These are phyloP conservation scores for Aspergillus fructus DNA, from an alignment of 2,329 filamentous ascomycete genomes.

Conservation along the genomic window DNA sequence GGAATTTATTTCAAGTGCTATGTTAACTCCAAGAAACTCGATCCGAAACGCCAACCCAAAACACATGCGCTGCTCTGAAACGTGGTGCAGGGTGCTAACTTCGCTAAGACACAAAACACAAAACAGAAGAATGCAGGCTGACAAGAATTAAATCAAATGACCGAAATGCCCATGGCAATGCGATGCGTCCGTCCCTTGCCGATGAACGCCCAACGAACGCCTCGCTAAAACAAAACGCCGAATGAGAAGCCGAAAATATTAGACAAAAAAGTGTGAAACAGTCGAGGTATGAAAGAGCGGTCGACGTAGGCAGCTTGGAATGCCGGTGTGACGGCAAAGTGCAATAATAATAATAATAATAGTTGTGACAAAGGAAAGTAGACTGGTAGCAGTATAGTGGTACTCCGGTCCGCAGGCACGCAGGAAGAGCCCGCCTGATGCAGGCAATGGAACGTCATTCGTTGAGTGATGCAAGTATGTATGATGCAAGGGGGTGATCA, in stretches of 20 bases:
- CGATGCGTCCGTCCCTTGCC: conserved; percentile 8
- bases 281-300: neutral
- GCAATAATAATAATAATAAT: neutral
- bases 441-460: conserved; percentile 9
- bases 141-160: neutral
- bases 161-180: conserved; percentile 6
- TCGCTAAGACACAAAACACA: too few relatives aligned
- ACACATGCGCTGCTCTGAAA: too few relatives aligned
- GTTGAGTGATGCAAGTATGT: conserved; percentile 1
- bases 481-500: conserved; percentile 1
- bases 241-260: neutral
- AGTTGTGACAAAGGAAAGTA: neutral
- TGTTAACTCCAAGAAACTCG: too few relatives aligned
- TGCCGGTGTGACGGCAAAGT: neutral
- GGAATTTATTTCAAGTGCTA: too few relatives aligned
- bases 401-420: neutral
- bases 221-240: conserved; percentile 13
- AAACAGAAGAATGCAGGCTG: too few relatives aligned
- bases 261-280: neutral
- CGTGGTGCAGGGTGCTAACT: too few relatives aligned
- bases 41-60: too few relatives aligned
- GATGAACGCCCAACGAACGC: conserved; percentile 14
- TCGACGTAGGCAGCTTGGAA: neutral
- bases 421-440: neutral
- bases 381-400: neutral